Evolutionary conservation across 768 basidiomycete species (phyloP).

Genomic region (Flagelloscypha sp.): DNA sequence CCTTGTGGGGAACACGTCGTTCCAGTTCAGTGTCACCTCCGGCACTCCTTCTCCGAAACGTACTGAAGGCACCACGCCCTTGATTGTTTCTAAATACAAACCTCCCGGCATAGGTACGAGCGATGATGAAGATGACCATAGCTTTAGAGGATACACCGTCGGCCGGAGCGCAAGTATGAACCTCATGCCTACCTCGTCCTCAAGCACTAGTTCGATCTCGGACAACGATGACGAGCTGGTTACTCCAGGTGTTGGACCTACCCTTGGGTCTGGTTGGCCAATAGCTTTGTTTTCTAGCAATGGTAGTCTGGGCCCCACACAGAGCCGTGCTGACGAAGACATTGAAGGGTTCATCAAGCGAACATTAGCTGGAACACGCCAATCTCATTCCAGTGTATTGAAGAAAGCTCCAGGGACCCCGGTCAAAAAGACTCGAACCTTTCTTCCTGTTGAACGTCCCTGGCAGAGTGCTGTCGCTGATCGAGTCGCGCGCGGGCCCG

Average conservation of each 20-base stretch:
- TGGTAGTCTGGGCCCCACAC: constrained; percentile 13
- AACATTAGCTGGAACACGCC: constrained; percentile 50
- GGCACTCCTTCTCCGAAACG: constrained; percentile 50
- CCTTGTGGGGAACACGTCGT: constrained; percentile 41
- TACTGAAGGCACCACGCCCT: constrained; percentile 22
- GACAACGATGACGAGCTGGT: constrained; percentile 59
- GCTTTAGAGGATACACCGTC: constrained; percentile 8
- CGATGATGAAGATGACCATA: constrained; percentile 47
- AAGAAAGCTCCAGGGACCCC: constrained; percentile 76
- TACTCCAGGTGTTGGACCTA: constrained; percentile 56
- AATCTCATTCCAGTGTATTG: constrained; percentile 31
- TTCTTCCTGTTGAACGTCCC: constrained; percentile 50
- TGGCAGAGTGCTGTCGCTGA: constrained; percentile 77
- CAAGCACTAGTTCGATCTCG: constrained; percentile 55
- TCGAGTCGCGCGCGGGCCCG: constrained; percentile 49
- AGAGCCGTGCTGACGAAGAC: constrained; percentile 25
- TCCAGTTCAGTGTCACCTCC: constrained; percentile 46
- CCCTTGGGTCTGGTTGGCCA: constrained; percentile 57
- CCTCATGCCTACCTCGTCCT: constrained; percentile 50
- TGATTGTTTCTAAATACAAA: constrained; percentile 60
- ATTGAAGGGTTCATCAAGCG: constrained; percentile 69
- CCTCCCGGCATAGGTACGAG: constrained; percentile 55
- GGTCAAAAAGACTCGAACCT: constrained; percentile 65
- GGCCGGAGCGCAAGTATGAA: constrained; percentile 20
- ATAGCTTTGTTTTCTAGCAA: constrained; percentile 26